Conservation (phyloP, 1,139 yeast species). For the Suhomyces ambrosiae region DNA sequence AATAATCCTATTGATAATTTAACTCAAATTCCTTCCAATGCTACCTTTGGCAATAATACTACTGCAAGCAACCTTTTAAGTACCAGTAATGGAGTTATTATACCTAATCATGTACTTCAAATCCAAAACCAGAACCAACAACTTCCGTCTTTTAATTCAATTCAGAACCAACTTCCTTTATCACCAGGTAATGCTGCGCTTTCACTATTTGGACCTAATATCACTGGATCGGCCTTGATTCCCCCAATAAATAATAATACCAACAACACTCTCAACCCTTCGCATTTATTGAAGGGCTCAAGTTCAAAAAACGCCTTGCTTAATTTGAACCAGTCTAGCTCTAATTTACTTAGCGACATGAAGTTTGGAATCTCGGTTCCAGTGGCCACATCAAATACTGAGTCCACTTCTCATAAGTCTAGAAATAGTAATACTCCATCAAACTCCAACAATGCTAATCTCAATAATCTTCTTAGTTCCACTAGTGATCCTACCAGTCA, state of each 20-base stretch:
- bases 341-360: slow-evolving; percentile 6
- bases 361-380: slow-evolving; percentile 6
- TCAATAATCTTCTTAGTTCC: background rate
- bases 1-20: slow-evolving; percentile 20
- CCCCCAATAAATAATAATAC: slow-evolving; percentile 13
- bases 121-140: slow-evolving; percentile 37
- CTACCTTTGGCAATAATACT: slow-evolving; percentile 3
- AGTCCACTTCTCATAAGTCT: too few relatives aligned
- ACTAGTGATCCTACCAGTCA: slow-evolving; percentile 10
- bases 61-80: slow-evolving; percentile 2
- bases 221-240: slow-evolving; percentile 8
- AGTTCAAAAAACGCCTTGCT: slow-evolving; percentile 11
- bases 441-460: background rate
- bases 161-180: slow-evolving; percentile 36
- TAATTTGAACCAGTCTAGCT: slow-evolving; percentile 5
- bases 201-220: slow-evolving; percentile 3
- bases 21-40: slow-evolving; percentile 19
- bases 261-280: slow-evolving; percentile 15
- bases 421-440: too few relatives aligned
- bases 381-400: slow-evolving; percentile 1
- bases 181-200: slow-evolving; percentile 12
- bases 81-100: slow-evolving; percentile 7
- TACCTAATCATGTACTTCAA: slow-evolving; percentile 23
- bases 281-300: slow-evolving; percentile 14
- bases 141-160: slow-evolving; percentile 41